Conservation (phyloP, 1,139 yeast species). For the Yamadazyma friedrichii region DNA sequence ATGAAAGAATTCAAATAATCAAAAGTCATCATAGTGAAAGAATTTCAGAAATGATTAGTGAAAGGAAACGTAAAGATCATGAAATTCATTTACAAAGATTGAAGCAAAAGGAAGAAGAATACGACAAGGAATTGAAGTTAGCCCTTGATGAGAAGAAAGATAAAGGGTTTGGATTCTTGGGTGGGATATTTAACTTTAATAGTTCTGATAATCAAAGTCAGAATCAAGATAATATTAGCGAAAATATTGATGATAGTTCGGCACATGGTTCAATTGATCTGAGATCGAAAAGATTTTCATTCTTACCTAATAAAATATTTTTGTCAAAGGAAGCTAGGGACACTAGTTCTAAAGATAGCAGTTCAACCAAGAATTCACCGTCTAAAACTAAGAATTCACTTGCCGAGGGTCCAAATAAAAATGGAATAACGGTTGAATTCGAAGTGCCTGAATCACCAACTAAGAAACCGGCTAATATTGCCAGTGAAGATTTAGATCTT, state of each 20-base stretch:
- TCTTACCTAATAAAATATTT: constrained; percentile 16
- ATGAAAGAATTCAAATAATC: constrained; percentile 37
- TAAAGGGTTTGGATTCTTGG: constrained; percentile 28
- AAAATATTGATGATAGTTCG: neutral
- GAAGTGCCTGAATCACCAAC: constrained; percentile 2
- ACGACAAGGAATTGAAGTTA: constrained; percentile 30
- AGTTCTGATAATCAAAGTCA: constrained; percentile 6
- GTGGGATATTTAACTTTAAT: constrained; percentile 22
- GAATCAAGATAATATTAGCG: neutral
- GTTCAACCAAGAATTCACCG: neutral
- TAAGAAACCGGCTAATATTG: constrained; percentile 5
- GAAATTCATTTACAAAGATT: constrained; percentile 37
- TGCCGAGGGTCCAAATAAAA: neutral
- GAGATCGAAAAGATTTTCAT: constrained; percentile 18
- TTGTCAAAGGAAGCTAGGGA: neutral
- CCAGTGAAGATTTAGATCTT: constrained; percentile 12
- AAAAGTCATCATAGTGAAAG: constrained; percentile 41
- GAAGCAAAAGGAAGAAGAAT: constrained; percentile 41
- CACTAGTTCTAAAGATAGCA: no score
- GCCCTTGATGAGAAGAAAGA: constrained; percentile 23
- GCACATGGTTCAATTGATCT: constrained; percentile 1
- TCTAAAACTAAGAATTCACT: neutral
- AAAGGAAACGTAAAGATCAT: constrained; percentile 41
- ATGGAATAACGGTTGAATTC: neutral
- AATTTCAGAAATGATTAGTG: constrained; percentile 38